Base-by-base conservation (phyloP, 495 filamentous ascomycete species). In the Chaetomium tenue region DNA sequence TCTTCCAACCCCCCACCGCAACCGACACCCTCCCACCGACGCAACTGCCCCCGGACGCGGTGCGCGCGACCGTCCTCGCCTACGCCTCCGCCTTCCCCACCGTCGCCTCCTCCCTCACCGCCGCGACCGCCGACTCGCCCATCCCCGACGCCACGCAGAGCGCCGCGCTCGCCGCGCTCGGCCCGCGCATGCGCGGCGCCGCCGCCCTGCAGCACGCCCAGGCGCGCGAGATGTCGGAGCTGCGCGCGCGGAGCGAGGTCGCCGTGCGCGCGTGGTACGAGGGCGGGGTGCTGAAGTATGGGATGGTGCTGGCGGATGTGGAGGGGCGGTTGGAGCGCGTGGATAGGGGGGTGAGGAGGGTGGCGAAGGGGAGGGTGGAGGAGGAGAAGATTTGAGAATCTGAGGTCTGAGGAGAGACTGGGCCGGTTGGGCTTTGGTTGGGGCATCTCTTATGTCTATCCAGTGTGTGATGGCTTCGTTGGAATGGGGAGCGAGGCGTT, bases 231-330 rank as follows among this genome's bases (percentile, higher is more conserved):
- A 85, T 97, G 40, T 85, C 87, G 28, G 86, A 86, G 63, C 73
- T 98, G 63, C 74, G 92, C 54, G 79, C 81, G n/a, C 81, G 89
- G 22, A 95, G 86, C 62, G 93, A 92, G 61, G 73, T 74, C 26
- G 76, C 87, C n/a, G 72, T 97, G 61, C 84, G 91, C 74, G 75
- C 83, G 20, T 97, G 92, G 91, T 93, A 95, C 77, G 86, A 92
- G 69, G 75, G 86, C 55, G 82, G 86, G 15, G 78, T 93, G 58
- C 73, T 96, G 46, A 82, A 84, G 16, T 84, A 83, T 67, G 87
- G 88, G 0, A 85, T 89, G 65, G 87, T 82, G 61, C 90, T 91
- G 81, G 87, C 87, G 13, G 88, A 90, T 46, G 87, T 87, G 69
- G 90, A 96, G 75, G 83, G 83, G 6, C 74, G 89, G 65, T 67